phyloP scores from a whole-genome alignment of 768 basidiomycete genomes.

The Cyclocybe aegerita region DNA sequence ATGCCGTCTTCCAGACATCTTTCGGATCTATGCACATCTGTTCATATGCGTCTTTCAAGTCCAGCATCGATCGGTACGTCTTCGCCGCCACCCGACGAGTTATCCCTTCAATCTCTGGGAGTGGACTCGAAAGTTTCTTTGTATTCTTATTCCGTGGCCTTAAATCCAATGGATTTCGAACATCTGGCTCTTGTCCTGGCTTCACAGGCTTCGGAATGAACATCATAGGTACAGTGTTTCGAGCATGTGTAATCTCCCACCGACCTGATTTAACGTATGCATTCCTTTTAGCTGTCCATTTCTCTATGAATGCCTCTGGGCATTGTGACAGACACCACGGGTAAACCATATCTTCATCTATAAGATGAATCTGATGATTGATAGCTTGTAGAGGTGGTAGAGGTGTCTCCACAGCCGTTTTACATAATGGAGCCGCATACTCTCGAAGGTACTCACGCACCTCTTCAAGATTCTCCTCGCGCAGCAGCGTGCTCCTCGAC shows the following conservation, averaged over 20 bases:
- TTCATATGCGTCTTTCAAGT: no score
- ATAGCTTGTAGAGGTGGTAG: conserved; percentile 34
- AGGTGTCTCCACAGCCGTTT: conserved; percentile 12
- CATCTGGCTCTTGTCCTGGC: conserved; percentile 6
- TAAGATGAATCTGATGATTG: conserved; percentile 40
- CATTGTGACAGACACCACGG: conserved; percentile 32
- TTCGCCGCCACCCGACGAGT: no score
- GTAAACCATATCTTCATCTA: conserved; percentile 28
- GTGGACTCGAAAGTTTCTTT: conserved; percentile 29
- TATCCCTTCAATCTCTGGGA: conserved; percentile 35
- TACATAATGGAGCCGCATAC: no score
- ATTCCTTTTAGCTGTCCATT: conserved; percentile 25
- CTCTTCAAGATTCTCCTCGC: no score
- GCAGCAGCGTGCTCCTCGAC: no score
- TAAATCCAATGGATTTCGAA: conserved; percentile 31
- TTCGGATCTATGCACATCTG: no score
- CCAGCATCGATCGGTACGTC: no score
- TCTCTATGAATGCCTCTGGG: conserved; percentile 27
- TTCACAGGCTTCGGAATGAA: conserved; percentile 27
- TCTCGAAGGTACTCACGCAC: no score
- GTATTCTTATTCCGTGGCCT: conserved; percentile 37
- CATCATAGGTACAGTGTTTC: conserved; percentile 33
- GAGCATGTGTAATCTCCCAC: conserved; percentile 26
- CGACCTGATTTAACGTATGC: conserved; percentile 21
- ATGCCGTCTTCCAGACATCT: no score